phyloP scores from a whole-genome alignment of 371 early-diverging fungal species.

The Gilbertella persicaria region DNA sequence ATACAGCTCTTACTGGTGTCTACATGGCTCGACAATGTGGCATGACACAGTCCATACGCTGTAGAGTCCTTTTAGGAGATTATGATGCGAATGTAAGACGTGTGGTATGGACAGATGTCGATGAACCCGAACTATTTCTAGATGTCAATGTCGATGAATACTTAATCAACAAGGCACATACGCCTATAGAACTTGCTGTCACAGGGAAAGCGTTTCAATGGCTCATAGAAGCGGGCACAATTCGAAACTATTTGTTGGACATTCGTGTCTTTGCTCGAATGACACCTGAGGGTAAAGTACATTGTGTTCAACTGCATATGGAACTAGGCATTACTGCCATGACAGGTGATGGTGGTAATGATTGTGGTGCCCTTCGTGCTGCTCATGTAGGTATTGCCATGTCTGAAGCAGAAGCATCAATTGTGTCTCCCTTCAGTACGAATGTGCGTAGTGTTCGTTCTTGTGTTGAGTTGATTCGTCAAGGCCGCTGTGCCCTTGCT shows the following conservation, averaged over 20 bases:
- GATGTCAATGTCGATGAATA: constrained; percentile 39
- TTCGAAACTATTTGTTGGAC: constrained; percentile 52
- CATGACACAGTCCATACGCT: constrained; percentile 51
- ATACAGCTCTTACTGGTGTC: constrained; percentile 87
- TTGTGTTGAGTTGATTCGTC: constrained; percentile 74
- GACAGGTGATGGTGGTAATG: constrained; percentile 98
- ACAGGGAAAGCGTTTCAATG: constrained; percentile 72
- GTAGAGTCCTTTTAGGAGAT: constrained; percentile 56
- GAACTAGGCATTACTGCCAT: constrained; percentile 77
- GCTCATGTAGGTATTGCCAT: constrained; percentile 93
- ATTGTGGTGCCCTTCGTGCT: constrained; percentile 90
- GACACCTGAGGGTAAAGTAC: constrained; percentile 73
- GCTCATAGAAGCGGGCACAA: constrained; percentile 42
- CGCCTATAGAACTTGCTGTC: constrained; percentile 66
- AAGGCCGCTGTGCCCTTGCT: constrained; percentile 79
- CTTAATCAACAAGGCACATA: constrained; percentile 32
- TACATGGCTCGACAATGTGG: constrained; percentile 83
- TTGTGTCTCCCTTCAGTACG: constrained; percentile 88
- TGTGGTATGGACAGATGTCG: constrained; percentile 59
- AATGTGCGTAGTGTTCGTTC: constrained; percentile 62
- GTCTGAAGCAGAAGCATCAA: constrained; percentile 82
- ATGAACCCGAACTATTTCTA: constrained; percentile 38
- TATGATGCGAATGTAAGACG: constrained; percentile 25
- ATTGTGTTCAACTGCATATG: constrained; percentile 78
- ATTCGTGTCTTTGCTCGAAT: constrained; percentile 80